Base-by-base conservation (phyloP, 2,329 filamentous ascomycete genomes). In the Hymenoscyphus albidus region DNA sequence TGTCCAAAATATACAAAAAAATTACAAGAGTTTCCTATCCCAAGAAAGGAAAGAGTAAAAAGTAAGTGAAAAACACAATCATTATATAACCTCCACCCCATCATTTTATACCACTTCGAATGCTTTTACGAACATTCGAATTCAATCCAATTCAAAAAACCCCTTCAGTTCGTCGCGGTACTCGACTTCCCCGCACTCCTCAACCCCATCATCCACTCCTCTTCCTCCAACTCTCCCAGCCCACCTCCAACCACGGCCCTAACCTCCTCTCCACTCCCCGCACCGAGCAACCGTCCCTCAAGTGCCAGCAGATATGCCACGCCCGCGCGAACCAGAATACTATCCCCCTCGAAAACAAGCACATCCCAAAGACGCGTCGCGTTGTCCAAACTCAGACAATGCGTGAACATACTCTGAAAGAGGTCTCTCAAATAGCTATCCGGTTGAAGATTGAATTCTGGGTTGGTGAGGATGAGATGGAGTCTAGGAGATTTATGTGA, bases 261-360 rank as follows among this genome's bases (percentile, higher is more conserved):
- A 14, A 73, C 62, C 22, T 73, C 66, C 40, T 66, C 62, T 3
- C 64, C 59, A n/a, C 61, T 71, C 58, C 63, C 54, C 1, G 67
- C 67, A 27, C 80, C 80, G 64, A 84, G 83, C 0, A 85, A 74
- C 63, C 76, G 80, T 12, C 77, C 77, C 72, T 88, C 85, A 1
- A 86, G 70, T 6, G 75, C 74, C 0, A 77, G 75, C 22, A 95
- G 76, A 18, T 91, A 79, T 0, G 88, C 91, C 0, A 93, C 87
- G 0, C 85, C 89, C 1, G 89, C 89, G 0, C 90, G 80, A 6
- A 94, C 83, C 0, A 93, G 79, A 1, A 91, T 80, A 0, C 84
- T 81, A 68, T 96, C 92, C 32, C 91, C 90, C 73, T 96, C 92
- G 69, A 96, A 92, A 2, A 91, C 86, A 70, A 91, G 92, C 0